Percentiles rank a stretch among this genome's conserved stretches.
phyloP scores from a whole-genome alignment of 163 green algal genomes.

The Scenedesmus sp. region DNA sequence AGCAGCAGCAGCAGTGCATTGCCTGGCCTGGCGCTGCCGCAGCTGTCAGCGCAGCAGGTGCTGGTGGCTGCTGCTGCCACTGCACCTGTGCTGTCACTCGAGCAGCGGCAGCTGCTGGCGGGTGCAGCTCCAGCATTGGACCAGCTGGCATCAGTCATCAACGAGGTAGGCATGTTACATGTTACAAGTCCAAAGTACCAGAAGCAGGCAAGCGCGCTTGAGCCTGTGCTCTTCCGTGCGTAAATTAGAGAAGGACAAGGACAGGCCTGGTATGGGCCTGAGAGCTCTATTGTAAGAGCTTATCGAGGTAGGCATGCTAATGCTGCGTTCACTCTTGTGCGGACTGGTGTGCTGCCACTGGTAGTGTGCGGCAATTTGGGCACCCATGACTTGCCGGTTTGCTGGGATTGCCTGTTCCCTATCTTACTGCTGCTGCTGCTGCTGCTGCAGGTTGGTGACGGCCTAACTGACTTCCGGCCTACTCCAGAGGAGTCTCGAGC shows the following conservation, averaged over 20 bases:
- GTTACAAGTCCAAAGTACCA: no score
- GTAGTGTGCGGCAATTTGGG: no score
- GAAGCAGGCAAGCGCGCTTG: no score
- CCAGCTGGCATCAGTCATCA: slow-evolving; percentile 62
- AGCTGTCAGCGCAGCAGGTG: slow-evolving; percentile 35
- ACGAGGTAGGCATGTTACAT: slow-evolving; percentile 62
- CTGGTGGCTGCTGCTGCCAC: slow-evolving; percentile 43
- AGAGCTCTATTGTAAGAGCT: neutral
- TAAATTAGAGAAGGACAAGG: no score
- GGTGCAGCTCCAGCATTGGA: slow-evolving; percentile 38
- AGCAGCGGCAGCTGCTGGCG: slow-evolving; percentile 53
- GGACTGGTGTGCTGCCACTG: no score
- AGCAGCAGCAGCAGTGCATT: slow-evolving; percentile 6
- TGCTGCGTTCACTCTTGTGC: no score
- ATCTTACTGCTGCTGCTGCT: neutral
- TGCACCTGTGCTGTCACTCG: slow-evolving; percentile 54
- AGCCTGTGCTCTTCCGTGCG: no score
- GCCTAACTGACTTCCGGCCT: slow-evolving; percentile 78
- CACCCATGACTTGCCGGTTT: neutral
- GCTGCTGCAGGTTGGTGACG: slow-evolving; percentile 69
- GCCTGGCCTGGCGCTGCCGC: neutral
- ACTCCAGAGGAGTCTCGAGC: slow-evolving; percentile 70
- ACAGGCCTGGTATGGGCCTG: no score
- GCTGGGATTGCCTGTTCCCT: neutral
- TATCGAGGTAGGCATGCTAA: slow-evolving; percentile 63